Conservation (phyloP, 805 yeast genomes). For the Candida loeiensis region DNA sequence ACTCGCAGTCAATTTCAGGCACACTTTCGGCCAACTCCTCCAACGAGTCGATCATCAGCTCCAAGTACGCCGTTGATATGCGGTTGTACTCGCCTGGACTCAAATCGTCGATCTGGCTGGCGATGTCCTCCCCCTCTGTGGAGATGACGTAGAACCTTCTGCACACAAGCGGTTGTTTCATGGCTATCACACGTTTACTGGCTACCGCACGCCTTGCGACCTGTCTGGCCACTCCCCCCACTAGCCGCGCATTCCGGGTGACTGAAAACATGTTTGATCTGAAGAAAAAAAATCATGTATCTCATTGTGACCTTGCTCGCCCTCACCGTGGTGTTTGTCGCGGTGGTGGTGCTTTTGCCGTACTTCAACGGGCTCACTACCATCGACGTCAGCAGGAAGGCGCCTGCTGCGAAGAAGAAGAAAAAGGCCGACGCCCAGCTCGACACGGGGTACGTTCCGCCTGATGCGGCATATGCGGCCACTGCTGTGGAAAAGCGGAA, state of each 20-base stretch:
- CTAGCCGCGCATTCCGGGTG: not conserved
- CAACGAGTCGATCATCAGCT: slow-evolving; percentile 58
- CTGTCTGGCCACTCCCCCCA: not conserved
- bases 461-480: slow-evolving; percentile 24
- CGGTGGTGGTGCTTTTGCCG: slow-evolving; percentile 44
- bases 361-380: slow-evolving; percentile 48
- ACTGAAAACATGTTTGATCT: not conserved
- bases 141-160: slow-evolving; percentile 17
- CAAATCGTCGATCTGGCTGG: slow-evolving; percentile 48
- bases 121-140: slow-evolving; percentile 56
- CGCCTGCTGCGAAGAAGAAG: slow-evolving; percentile 7
- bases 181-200: too few species aligned
- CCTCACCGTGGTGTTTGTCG: slow-evolving; percentile 40
- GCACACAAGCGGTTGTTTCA: too few species aligned
- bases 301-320: slow-evolving; percentile 33
- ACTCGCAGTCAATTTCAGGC: slow-evolving; percentile 71
- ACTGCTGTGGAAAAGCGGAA: slow-evolving; percentile 24
- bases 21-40: slow-evolving; percentile 62
- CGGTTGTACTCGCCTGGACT: slow-evolving; percentile 56
- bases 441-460: slow-evolving; percentile 36
- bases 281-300: slow-evolving; percentile 19
- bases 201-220: not conserved
- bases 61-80: slow-evolving; percentile 66
- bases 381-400: slow-evolving; percentile 28
- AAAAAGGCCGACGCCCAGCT: slow-evolving; percentile 10